phyloP scores from a whole-genome alignment of 495 filamentous ascomycete species.

The Neurospora sp. region DNA sequence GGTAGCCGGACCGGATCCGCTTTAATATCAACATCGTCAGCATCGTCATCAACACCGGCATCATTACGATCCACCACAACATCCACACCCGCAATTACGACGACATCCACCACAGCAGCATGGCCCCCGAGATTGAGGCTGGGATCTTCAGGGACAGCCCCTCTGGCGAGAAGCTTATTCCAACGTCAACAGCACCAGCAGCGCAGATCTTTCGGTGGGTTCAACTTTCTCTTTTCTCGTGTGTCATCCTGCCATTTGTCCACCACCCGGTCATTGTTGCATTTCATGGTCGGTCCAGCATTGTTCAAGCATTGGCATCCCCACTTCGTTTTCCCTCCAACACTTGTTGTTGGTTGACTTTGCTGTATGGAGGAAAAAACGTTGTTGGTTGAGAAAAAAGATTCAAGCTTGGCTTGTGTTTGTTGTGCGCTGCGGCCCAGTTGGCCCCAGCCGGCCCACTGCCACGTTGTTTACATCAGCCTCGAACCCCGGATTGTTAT shows the following conservation, averaged over 20 bases:
- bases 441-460: background rate
- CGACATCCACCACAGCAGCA: background rate
- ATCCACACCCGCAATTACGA: background rate
- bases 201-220: background rate
- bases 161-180: background rate
- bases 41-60: background rate
- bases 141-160: background rate
- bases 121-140: background rate
- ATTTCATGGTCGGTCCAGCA: background rate
- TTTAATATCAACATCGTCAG: background rate
- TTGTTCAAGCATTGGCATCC: background rate
- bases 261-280: background rate
- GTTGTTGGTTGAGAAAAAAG: background rate
- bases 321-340: background rate
- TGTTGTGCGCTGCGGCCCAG: background rate
- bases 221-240: background rate
- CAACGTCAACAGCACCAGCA: background rate
- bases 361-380: background rate
- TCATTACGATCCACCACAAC: background rate
- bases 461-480: background rate
- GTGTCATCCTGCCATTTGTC: background rate
- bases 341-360: background rate
- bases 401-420: background rate
- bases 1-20: background rate
- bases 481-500: background rate